Percentiles rank a stretch among this genome's conserved stretches.
These are phyloP conservation scores for Boletus sensibilis DNA, from an alignment of 768 basidiomycete species.

Conservation along the genomic window DNA sequence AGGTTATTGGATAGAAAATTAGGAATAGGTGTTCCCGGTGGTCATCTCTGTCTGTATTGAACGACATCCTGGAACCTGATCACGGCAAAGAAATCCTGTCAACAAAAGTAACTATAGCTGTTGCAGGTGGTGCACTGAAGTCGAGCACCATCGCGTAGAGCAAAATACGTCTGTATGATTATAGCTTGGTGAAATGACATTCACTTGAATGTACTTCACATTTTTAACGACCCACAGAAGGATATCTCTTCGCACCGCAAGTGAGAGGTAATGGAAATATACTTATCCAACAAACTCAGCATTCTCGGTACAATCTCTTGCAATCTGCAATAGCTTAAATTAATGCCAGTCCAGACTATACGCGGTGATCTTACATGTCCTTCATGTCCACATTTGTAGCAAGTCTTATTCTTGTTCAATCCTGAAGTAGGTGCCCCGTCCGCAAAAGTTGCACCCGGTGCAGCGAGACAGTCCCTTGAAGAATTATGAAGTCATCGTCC, in stretches of 20 bases:
- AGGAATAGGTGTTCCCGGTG: slow-evolving; percentile 11
- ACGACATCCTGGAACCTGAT: slow-evolving; percentile 3
- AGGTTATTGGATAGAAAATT: neutral
- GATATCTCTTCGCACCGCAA: slow-evolving; percentile 10
- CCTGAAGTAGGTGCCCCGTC: slow-evolving; percentile 43
- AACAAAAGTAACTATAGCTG: neutral
- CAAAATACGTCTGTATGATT: neutral
- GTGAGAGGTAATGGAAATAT: slow-evolving; percentile 4
- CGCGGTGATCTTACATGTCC: slow-evolving; percentile 65
- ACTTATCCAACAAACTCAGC: slow-evolving; percentile 49
- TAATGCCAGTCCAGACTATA: slow-evolving; percentile 1
- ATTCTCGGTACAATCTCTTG: slow-evolving; percentile 62
- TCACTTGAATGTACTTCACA: slow-evolving; percentile 14
- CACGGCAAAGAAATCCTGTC: neutral
- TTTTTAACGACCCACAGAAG: slow-evolving; percentile 18
- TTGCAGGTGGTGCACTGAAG: neutral
- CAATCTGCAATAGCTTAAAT: slow-evolving; percentile 44
- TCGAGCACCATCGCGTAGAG: neutral
- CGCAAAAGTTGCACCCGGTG: slow-evolving; percentile 53
- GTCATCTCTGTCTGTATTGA: slow-evolving; percentile 17
- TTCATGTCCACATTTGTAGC: slow-evolving; percentile 86
- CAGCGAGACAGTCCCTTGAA: slow-evolving; percentile 76
- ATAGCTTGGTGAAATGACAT: slow-evolving; percentile 11
- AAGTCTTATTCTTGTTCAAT: slow-evolving; percentile 69
- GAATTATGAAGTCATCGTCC: slow-evolving; percentile 8